Conservation (phyloP, 1,139 yeast species). For the Protomyces inouyei region DNA sequence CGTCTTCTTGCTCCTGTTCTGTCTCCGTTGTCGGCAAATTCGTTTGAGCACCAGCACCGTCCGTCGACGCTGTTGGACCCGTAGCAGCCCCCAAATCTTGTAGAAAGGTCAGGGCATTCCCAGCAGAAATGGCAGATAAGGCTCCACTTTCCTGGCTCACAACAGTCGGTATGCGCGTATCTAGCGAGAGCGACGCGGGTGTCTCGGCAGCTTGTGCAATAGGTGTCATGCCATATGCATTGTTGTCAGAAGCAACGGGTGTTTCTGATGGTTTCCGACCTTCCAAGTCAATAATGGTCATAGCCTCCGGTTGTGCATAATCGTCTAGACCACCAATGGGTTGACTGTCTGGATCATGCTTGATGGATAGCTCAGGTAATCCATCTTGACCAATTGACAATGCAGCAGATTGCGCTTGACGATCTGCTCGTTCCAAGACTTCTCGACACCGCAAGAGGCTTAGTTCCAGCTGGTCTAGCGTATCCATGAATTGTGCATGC, state of each 20-base stretch:
- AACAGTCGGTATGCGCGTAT: neutral
- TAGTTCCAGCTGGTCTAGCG: constrained; percentile 20
- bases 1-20: neutral
- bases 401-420: neutral
- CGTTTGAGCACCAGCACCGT: no score
- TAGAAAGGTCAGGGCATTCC: neutral
- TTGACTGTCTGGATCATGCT: neutral
- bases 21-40: no score
- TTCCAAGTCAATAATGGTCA: neutral
- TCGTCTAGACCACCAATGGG: no score
- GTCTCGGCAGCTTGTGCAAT: neutral
- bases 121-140: neutral
- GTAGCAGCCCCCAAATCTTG: neutral
- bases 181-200: neutral
- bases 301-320: neutral
- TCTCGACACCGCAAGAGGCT: constrained; percentile 10
- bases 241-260: neutral
- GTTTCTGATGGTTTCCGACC: neutral
- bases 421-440: constrained; percentile 4
- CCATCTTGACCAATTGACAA: neutral
- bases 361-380: neutral
- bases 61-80: neutral
- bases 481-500: constrained; percentile 4
- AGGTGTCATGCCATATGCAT: neutral
- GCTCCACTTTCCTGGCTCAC: neutral